phyloP scores from a whole-genome alignment of 331 rosid genomes.

The Quercus tomentella region DNA sequence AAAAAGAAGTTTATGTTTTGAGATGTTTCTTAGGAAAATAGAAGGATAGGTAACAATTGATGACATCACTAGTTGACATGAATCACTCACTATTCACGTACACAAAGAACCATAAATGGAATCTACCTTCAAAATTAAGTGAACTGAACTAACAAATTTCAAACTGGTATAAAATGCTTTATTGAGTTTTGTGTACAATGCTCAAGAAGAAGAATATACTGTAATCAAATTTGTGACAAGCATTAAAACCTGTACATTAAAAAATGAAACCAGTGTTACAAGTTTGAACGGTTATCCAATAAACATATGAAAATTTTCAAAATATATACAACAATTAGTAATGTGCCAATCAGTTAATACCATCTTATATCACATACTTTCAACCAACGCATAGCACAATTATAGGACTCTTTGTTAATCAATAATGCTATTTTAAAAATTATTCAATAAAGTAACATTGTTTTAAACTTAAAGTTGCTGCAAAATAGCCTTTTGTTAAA shows the following conservation, averaged over 20 bases:
- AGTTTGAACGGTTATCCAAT: neutral
- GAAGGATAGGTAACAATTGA: neutral
- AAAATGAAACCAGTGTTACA: neutral
- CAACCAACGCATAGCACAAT: no score
- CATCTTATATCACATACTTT: no score
- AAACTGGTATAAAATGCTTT: neutral
- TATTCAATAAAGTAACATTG: no score
- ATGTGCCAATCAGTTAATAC: no score
- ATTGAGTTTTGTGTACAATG: neutral
- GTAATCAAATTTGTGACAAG: neutral
- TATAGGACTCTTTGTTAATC: no score
- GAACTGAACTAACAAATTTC: neutral
- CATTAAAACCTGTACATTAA: constrained; percentile 48
- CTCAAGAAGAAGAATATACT: neutral
- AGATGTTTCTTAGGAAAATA: neutral
- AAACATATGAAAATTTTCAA: neutral
- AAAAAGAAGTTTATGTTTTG: neutral
- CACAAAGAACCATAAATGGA: neutral
- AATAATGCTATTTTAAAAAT: no score
- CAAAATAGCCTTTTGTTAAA: no score
- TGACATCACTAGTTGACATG: neutral
- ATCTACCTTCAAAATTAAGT: neutral
- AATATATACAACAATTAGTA: neutral
- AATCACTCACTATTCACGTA: neutral
- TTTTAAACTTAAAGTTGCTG: no score